These are phyloP conservation scores for Fonsecaea pugnacius DNA, from an alignment of 2,329 filamentous ascomycete species.

Conservation along the genomic window DNA sequence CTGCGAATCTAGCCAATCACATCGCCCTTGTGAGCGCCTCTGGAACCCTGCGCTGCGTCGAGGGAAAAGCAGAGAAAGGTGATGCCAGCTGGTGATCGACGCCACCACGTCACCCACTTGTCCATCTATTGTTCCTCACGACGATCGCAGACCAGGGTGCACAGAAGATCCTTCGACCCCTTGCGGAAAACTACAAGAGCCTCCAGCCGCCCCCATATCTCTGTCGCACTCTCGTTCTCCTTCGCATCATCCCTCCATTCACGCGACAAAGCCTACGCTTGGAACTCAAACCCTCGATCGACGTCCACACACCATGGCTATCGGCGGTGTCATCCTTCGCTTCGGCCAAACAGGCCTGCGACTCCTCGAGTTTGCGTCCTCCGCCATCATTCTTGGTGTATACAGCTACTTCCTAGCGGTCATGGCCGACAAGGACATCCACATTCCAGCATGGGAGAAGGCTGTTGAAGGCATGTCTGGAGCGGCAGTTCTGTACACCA, in stretches of 20 bases:
- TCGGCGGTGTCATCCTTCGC: slow-evolving; percentile 68
- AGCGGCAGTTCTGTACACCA: slow-evolving; percentile 72
- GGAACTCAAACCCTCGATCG: slow-evolving; percentile 5
- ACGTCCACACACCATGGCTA: slow-evolving; percentile 58
- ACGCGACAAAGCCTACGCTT: neutral
- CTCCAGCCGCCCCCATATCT: neutral
- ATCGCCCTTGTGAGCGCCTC: neutral
- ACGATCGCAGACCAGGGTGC: neutral
- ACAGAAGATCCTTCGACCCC: neutral
- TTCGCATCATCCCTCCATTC: neutral
- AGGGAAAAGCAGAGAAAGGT: neutral
- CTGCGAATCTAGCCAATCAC: neutral
- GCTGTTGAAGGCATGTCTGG: slow-evolving; percentile 81
- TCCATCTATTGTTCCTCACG: neutral
- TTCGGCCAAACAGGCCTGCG: slow-evolving; percentile 73
- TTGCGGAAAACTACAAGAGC: neutral
- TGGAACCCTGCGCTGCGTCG: neutral
- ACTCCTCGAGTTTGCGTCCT: slow-evolving; percentile 71
- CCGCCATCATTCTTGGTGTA: slow-evolving; percentile 74
- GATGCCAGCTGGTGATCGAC: neutral
- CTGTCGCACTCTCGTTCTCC: neutral
- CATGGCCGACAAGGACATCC: slow-evolving; percentile 66
- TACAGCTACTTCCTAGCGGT: slow-evolving; percentile 84
- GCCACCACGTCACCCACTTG: slow-evolving; percentile 10
- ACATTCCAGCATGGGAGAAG: slow-evolving; percentile 68